A percentile compares a stretch with the other conserved stretches of the same genome.
These are phyloP conservation scores for Clonostachys rosea DNA, from an alignment of 2,329 filamentous ascomycete species.

Conservation along the genomic window DNA sequence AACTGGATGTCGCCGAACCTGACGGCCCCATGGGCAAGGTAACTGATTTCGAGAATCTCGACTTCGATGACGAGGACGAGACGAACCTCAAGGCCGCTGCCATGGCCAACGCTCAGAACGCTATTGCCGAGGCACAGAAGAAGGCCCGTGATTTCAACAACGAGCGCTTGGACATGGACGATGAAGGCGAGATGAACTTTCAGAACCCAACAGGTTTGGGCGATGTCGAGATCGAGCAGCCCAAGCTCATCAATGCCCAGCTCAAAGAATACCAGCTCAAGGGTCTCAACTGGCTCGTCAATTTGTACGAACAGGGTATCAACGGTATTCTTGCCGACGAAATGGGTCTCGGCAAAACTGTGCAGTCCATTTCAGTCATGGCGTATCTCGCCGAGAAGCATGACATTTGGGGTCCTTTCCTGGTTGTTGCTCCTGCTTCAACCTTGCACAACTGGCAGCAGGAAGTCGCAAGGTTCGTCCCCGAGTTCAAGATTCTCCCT, in stretches of 20 bases:
- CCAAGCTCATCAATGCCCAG: conserved; percentile 86
- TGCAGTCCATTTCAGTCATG: conserved; percentile 99
- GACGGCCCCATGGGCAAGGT: conserved; percentile 63
- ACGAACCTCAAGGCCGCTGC: conserved; percentile 75
- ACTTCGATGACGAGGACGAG: conserved; percentile 95
- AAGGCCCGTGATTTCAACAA: conserved; percentile 93
- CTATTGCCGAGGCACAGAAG: conserved; percentile 89
- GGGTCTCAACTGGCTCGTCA: conserved; percentile 98
- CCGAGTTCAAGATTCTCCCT: conserved; percentile 87
- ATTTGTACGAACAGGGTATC: conserved; percentile 98
- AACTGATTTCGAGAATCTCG: conserved; percentile 88
- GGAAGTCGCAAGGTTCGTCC: conserved; percentile 93
- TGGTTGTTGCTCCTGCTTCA: conserved; percentile 93
- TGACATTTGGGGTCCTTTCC: conserved; percentile 96
- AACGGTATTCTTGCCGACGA: conserved; percentile 98
- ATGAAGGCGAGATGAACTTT: conserved; percentile 99
- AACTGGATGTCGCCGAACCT: conserved; percentile 45
- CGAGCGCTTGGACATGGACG: conserved; percentile 64
- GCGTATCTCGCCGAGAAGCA: conserved; percentile 95
- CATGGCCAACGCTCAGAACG: conserved; percentile 92
- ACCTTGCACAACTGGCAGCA: conserved; percentile 99
- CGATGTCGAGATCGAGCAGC: conserved; percentile 90
- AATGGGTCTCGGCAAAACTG: conserved; percentile 99
- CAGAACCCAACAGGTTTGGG: conserved; percentile 95
- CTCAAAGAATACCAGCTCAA: conserved; percentile 99